A percentile compares a stretch with the other conserved stretches of the same genome.
Evolutionary conservation across 2,329 filamentous ascomycete genomes (phyloP).

Genomic region (Monilinia polystroma): DNA sequence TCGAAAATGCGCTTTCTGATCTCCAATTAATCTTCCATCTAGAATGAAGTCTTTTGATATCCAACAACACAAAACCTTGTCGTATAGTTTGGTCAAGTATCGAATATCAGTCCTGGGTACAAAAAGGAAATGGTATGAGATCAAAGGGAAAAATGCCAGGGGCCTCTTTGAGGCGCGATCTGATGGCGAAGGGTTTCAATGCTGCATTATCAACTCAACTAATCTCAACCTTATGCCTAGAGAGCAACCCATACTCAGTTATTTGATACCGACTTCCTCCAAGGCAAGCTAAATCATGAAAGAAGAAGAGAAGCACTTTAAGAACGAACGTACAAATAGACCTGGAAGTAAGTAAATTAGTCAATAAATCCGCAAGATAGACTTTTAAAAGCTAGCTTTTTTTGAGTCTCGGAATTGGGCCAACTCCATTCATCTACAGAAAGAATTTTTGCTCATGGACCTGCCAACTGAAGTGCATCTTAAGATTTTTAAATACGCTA

Average conservation of each 20-base stretch:
- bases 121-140: background rate
- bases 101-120: background rate
- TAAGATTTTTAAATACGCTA: background rate
- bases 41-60: background rate
- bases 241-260: background rate
- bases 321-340: background rate
- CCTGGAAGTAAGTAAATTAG: background rate
- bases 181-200: conserved; percentile 4
- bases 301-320: background rate
- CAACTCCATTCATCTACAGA: background rate
- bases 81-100: background rate
- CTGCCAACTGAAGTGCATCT: background rate
- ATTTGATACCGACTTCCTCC: background rate
- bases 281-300: conserved; percentile 4
- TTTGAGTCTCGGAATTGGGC: background rate
- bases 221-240: background rate
- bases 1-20: background rate
- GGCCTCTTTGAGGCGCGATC: background rate
- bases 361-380: no score
- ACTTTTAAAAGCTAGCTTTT: background rate
- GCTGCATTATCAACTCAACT: background rate
- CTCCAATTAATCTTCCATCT: background rate
- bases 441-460: background rate
- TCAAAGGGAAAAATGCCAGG: background rate
- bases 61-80: background rate